Conservation (phyloP, 2,329 filamentous ascomycete genomes). For the Epicoccum sorghinum region DNA sequence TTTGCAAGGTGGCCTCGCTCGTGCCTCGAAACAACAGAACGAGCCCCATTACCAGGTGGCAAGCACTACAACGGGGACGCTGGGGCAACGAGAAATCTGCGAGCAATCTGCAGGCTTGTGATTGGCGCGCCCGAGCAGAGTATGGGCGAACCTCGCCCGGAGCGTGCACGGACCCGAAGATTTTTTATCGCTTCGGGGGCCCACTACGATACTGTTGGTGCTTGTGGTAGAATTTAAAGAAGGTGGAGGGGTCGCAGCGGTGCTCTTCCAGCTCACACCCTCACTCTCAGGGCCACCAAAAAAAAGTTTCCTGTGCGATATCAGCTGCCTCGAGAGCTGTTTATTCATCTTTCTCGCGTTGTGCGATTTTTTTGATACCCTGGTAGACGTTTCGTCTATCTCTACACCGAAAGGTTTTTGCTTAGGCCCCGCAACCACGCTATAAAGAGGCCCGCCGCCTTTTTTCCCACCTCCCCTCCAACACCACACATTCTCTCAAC, state of each 20-base stretch:
- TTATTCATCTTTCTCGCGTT: constrained; percentile 13
- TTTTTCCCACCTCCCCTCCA: constrained; percentile 7
- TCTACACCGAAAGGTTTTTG: constrained; percentile 10
- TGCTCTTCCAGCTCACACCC: constrained; percentile 3
- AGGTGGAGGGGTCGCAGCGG: not conserved
- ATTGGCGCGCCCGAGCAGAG: constrained; percentile 2
- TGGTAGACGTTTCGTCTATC: constrained; percentile 12
- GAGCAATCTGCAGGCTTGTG: not conserved
- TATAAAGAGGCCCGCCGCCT: too few species aligned
- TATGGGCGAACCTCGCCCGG: constrained; percentile 17
- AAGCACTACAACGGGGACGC: constrained; percentile 6
- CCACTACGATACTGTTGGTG: not conserved
- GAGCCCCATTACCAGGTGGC: constrained; percentile 2
- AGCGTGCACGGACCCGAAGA: not conserved
- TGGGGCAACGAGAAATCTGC: constrained; percentile 8
- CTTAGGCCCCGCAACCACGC: constrained; percentile 8
- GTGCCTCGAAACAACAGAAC: not conserved
- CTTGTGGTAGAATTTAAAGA: not conserved
- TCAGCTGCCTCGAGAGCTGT: constrained; percentile 16
- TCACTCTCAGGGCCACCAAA: constrained; percentile 4
- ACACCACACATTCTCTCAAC: constrained; percentile 26
- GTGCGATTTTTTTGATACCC: constrained; percentile 21
- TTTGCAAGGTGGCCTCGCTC: not conserved
- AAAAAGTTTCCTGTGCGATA: constrained; percentile 12
- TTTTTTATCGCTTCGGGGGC: too few species aligned